A percentile compares a stretch with the other conserved stretches of the same genome.
phyloP scores from a whole-genome alignment of 2,329 filamentous ascomycete genomes.

The Xylariaceae sp. region DNA sequence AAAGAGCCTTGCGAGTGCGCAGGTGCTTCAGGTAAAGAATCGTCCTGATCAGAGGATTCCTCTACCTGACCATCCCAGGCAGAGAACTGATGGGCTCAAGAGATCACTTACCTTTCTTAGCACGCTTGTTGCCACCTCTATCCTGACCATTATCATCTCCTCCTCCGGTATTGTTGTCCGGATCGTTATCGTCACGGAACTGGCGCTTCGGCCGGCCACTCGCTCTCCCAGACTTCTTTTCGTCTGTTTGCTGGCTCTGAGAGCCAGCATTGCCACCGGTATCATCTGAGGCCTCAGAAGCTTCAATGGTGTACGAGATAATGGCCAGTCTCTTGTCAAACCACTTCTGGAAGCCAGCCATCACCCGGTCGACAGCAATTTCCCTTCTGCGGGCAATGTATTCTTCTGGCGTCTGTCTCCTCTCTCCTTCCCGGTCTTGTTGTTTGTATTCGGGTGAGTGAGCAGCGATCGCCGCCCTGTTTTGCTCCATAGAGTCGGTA shows the following conservation, averaged over 20 bases:
- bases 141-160: slow-evolving; percentile 41
- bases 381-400: slow-evolving; percentile 39
- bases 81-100: background rate
- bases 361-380: slow-evolving; percentile 37
- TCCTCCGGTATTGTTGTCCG: slow-evolving; percentile 36
- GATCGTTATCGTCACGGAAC: slow-evolving; percentile 36
- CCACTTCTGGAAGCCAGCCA: slow-evolving; percentile 41
- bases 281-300: slow-evolving; percentile 35
- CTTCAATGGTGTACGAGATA: slow-evolving; percentile 40
- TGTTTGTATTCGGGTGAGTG: slow-evolving; percentile 36
- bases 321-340: slow-evolving; percentile 40
- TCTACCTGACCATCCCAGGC: background rate
- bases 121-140: slow-evolving; percentile 47
- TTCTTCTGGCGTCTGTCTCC: slow-evolving; percentile 38
- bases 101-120: slow-evolving; percentile 38
- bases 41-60: no score
- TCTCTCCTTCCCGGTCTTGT: slow-evolving; percentile 30
- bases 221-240: slow-evolving; percentile 25
- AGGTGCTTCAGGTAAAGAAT: background rate
- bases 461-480: slow-evolving; percentile 35
- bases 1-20: background rate
- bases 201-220: slow-evolving; percentile 39
- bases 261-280: slow-evolving; percentile 20
- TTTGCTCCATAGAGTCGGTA: slow-evolving; percentile 40
- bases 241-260: slow-evolving; percentile 1